Conservation (phyloP, 257 asterid genomes). For the Solanum ossicruentum region DNA sequence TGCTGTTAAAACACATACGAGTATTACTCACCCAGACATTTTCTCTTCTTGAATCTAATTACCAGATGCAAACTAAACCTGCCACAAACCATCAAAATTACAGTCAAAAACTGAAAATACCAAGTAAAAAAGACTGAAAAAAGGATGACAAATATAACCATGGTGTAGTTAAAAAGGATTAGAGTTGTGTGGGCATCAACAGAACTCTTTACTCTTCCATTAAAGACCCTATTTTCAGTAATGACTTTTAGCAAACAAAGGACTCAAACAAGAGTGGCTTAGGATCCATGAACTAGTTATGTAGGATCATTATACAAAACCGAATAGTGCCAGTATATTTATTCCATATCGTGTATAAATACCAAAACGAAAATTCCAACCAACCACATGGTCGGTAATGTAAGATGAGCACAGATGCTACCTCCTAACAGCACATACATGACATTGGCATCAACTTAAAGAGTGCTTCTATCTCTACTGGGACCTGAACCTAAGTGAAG, state of each 20-base stretch:
- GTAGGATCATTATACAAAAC: not conserved
- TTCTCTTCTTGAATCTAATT: not conserved
- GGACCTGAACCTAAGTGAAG: not conserved
- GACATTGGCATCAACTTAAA: not conserved
- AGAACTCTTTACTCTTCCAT: not conserved
- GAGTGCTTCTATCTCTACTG: not conserved
- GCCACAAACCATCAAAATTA: not conserved
- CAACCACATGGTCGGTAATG: not conserved
- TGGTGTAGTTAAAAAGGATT: not conserved
- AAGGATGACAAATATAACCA: not conserved
- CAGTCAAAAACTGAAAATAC: not conserved
- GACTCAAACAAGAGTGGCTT: not conserved
- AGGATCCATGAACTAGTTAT: not conserved
- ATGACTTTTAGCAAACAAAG: not conserved
- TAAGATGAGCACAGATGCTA: not conserved
- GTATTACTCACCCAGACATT: not conserved
- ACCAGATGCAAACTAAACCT: not conserved
- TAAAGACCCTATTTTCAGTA: not conserved
- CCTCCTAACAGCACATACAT: not conserved
- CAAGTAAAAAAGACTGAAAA: not conserved
- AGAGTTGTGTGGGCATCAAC: not conserved
- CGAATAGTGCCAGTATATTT: not conserved
- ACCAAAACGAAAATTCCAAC: not conserved
- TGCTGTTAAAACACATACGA: not conserved
- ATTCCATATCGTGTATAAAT: not conserved